These are phyloP conservation scores for Aspergillus sclerotiicarbonarius DNA, from an alignment of 495 filamentous ascomycete species.

Conservation along the genomic window DNA sequence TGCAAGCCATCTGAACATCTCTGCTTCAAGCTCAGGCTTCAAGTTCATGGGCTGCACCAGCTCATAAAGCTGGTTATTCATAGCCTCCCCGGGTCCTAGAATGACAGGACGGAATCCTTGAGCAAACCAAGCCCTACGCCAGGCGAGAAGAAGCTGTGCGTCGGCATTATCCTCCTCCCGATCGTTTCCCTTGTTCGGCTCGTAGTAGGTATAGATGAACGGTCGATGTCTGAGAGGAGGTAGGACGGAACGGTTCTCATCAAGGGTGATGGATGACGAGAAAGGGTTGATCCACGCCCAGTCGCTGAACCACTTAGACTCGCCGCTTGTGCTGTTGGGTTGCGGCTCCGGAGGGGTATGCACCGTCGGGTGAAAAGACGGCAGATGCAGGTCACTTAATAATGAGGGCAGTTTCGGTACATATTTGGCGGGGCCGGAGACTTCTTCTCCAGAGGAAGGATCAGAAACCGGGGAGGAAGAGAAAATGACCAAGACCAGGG, in stretches of 20 bases:
- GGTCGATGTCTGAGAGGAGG: conserved; percentile 72
- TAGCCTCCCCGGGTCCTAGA: conserved; percentile 75
- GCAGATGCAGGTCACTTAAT: conserved; percentile 35
- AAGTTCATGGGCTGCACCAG: conserved; percentile 53
- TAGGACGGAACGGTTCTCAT: conserved; percentile 83
- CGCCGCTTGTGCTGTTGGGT: conserved; percentile 75
- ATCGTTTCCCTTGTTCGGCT: conserved; percentile 61
- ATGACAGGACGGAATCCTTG: conserved; percentile 87
- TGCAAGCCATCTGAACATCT: conserved; percentile 83
- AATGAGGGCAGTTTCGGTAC: conserved; percentile 44
- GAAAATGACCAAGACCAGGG: conserved; percentile 45
- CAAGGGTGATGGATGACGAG: conserved; percentile 78
- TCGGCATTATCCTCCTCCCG: conserved; percentile 64
- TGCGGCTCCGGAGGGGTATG: conserved; percentile 77
- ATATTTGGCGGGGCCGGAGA: conserved; percentile 31
- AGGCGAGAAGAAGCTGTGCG: conserved; percentile 74
- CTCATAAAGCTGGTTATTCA: conserved; percentile 78
- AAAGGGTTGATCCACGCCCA: conserved; percentile 90
- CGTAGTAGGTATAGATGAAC: conserved; percentile 92
- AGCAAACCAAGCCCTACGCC: conserved; percentile 93
- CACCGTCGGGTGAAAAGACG: conserved; percentile 62
- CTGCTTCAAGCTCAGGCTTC: conserved; percentile 57
- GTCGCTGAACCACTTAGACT: conserved; percentile 80
- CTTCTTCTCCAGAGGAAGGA: conserved; percentile 21
- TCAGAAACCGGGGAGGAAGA: conserved; percentile 40